These are phyloP conservation scores for Calonectria naviculata DNA, from an alignment of 2,329 filamentous ascomycete species.

Conservation along the genomic window DNA sequence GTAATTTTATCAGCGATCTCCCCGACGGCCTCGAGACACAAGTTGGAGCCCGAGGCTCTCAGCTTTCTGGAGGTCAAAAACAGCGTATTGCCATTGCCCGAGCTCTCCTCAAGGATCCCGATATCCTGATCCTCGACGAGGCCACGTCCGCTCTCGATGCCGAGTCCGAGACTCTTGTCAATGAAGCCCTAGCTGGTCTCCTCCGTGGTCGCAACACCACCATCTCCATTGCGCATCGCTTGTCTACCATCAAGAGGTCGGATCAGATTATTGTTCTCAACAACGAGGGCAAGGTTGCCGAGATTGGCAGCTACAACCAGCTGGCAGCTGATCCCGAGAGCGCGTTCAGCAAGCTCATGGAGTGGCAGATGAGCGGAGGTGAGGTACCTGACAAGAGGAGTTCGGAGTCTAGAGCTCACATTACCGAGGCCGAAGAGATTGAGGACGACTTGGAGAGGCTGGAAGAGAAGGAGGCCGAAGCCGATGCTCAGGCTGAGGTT, in stretches of 20 bases:
- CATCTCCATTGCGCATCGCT: conserved; percentile 94
- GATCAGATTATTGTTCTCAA: conserved; percentile 95
- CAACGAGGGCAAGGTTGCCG: conserved; percentile 87
- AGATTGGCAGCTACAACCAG: conserved; percentile 85
- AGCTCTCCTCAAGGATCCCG: conserved; percentile 93
- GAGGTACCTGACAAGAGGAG: conserved; percentile 63
- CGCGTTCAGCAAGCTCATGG: conserved; percentile 95
- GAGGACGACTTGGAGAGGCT: conserved; percentile 59
- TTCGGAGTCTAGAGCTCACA: conserved; percentile 49
- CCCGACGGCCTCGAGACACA: conserved; percentile 95
- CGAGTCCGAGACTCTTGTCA: conserved; percentile 96
- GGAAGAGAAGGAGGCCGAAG: conserved; percentile 47
- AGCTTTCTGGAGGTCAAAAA: conserved; percentile 96
- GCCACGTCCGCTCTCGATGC: conserved; percentile 96
- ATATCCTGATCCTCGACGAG: conserved; percentile 97
- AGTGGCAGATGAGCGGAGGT: conserved; percentile 96
- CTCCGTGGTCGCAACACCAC: conserved; percentile 92
- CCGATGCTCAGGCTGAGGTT: conserved; percentile 41
- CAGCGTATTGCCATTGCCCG: conserved; percentile 97
- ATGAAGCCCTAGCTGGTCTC: conserved; percentile 84
- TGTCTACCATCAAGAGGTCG: conserved; percentile 96
- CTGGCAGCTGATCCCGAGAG: conserved; percentile 80
- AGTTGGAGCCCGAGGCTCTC: conserved; percentile 90
- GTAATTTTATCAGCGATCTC: conserved; percentile 95
- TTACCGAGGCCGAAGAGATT: conserved; percentile 64